Conservation (phyloP, 2,329 filamentous ascomycete species). For the Didymella keratinophila region DNA sequence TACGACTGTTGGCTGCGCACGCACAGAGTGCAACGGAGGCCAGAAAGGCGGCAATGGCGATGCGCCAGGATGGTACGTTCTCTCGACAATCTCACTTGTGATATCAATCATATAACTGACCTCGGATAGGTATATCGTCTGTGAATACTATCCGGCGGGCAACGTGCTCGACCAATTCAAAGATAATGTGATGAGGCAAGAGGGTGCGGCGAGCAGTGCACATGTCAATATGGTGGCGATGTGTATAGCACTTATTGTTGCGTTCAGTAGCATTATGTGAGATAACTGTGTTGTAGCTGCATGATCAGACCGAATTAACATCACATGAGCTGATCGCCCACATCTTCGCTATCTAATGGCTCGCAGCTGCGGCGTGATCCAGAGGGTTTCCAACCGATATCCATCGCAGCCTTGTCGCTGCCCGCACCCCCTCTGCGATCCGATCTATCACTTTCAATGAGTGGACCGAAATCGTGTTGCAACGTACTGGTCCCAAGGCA, state of each 20-base stretch:
- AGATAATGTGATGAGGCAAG: slow-evolving; percentile 41
- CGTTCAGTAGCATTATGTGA: neutral
- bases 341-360: too few species aligned
- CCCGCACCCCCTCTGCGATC: neutral
- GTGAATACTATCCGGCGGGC: slow-evolving; percentile 51
- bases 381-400: neutral
- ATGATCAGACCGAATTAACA: neutral
- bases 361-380: too few species aligned
- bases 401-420: neutral
- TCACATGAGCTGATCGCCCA: neutral
- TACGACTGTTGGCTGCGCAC: slow-evolving; percentile 33
- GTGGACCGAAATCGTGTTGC: too few species aligned
- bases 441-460: neutral
- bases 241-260: neutral
- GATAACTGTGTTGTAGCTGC: neutral
- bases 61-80: slow-evolving; percentile 34
- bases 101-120: neutral
- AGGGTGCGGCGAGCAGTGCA: neutral
- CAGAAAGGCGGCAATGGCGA: slow-evolving; percentile 18
- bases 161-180: slow-evolving; percentile 48
- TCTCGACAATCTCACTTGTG: too few species aligned
- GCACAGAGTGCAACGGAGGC: slow-evolving; percentile 27
- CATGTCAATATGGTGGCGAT: neutral
- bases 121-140: slow-evolving; percentile 34
- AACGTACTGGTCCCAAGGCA: too few species aligned